Base-by-base conservation (phyloP, 169 alveolate genomes). In the Plasmodium ovale region DNA sequence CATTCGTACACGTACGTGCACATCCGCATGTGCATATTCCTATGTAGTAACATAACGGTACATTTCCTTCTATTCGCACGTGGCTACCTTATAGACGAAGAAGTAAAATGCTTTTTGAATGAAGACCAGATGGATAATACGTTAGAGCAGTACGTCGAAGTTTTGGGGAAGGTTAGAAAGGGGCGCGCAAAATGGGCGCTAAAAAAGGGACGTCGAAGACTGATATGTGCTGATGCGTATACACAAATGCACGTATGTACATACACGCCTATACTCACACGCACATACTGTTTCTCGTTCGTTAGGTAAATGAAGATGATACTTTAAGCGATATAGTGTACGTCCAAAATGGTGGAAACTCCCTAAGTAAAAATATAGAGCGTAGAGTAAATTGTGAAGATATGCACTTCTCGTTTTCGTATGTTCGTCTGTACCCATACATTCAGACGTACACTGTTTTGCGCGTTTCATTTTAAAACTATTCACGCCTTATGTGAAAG, bases 61-160 rank as follows among this genome's bases (percentile, higher is more conserved):
- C 10, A 72, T 10, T 64, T 31, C 14, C 6, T 59, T 21, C 1
- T 5, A 29, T 7, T 29, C 31, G 25, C 27, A 58, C 16, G 14
- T 10, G 16, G 56, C 16, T n/a, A 9, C 56, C 51, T 70, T 70
- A 14, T 58, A 82, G 90, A 82, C 51, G 90, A 42, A 65, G 90
- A 82, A 68, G 19, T 82, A 53, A 82, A 82, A 54, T 82, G 90
- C 25, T 14, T 51, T 67, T 65, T 82, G 58, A 68, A 56, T 67
- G 90, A 68, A 19, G 39, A 54, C 49, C 90, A 82, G 51, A 35
- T 39, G 23, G 90, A 29, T 16, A 85, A 58, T 39, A 33, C 68
- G 39, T 82, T 82, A 47, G 90, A 82, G n/a, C 54, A 49, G 2
- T 82, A 82, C 53, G 84, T 68, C n/a, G 90, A 82, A 82, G 90